phyloP scores from a whole-genome alignment of 139 green algal genomes.

The Haematococcus sp. region DNA sequence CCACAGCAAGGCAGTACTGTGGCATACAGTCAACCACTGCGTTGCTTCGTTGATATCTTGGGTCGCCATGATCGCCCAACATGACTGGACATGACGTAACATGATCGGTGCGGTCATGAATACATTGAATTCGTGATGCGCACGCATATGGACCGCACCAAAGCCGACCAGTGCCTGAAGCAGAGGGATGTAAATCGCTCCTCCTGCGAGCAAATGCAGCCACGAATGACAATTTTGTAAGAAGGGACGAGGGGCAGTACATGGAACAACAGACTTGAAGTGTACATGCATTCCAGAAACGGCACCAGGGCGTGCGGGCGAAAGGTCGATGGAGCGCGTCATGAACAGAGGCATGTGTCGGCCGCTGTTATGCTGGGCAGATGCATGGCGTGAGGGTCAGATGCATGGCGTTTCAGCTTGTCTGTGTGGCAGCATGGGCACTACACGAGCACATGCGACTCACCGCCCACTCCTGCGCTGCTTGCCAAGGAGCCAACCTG shows the following conservation, averaged over 20 bases:
- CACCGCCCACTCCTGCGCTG: slow-evolving; percentile 17
- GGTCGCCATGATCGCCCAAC: not conserved
- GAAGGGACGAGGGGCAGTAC: no score
- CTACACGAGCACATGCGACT: not conserved
- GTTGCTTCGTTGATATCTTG: not conserved
- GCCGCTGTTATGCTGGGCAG: not conserved
- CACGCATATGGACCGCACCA: not conserved
- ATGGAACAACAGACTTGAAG: no score
- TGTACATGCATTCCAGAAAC: no score
- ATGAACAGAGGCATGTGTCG: no score
- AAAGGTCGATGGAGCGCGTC: no score
- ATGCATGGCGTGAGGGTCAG: not conserved
- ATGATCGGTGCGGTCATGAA: not conserved
- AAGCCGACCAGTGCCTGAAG: slow-evolving; percentile 25
- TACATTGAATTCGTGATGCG: no score
- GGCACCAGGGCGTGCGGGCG: no score
- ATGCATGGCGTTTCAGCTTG: not conserved
- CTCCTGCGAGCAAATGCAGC: no score
- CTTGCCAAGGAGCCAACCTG: slow-evolving; percentile 16
- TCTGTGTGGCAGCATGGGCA: not conserved
- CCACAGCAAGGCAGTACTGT: not conserved
- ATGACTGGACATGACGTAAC: not conserved
- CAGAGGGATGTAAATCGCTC: slow-evolving; percentile 23
- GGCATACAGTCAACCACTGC: not conserved
- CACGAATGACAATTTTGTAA: no score